Conservation (phyloP, 768 basidiomycete genomes). For the Lentinula edodes region DNA sequence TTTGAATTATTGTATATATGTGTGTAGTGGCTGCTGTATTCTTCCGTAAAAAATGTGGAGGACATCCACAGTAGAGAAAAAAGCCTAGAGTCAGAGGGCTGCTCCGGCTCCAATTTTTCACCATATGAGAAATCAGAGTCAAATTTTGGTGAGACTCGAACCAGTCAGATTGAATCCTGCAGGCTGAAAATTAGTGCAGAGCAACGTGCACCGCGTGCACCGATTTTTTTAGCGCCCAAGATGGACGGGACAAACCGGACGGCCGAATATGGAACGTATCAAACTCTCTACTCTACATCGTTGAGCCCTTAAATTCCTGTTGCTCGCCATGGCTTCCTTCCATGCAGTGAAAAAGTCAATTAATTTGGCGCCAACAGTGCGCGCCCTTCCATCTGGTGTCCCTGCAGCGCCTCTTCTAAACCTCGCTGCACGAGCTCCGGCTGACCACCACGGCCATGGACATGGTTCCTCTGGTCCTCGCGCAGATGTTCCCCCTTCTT, state of each 20-base stretch:
- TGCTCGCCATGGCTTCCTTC: constrained; percentile 52
- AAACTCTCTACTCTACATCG: background rate
- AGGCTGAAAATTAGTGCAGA: background rate
- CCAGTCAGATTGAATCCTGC: too few species aligned
- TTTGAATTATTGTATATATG: constrained; percentile 22
- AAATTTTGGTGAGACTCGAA: too few species aligned
- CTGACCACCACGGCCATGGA: constrained; percentile 49
- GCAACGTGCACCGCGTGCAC: too few species aligned
- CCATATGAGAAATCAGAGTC: too few species aligned
- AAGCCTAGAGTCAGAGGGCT: too few species aligned
- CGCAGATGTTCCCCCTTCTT: constrained; percentile 56
- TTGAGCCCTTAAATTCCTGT: background rate
- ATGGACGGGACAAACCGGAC: background rate
- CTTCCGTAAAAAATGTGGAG: too few species aligned
- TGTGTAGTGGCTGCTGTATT: background rate
- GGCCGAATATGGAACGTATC: background rate
- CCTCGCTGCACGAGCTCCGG: constrained; percentile 60
- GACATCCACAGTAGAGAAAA: too few species aligned
- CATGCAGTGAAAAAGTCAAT: constrained; percentile 78
- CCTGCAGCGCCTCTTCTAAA: constrained; percentile 74
- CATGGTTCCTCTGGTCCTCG: constrained; percentile 52
- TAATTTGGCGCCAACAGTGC: constrained; percentile 76
- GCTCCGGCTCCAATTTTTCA: too few species aligned
- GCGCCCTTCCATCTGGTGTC: constrained; percentile 73
- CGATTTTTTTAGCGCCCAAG: background rate